These are phyloP conservation scores for Talaromyces nanjingensis DNA, from an alignment of 495 filamentous ascomycete genomes.

Conservation along the genomic window DNA sequence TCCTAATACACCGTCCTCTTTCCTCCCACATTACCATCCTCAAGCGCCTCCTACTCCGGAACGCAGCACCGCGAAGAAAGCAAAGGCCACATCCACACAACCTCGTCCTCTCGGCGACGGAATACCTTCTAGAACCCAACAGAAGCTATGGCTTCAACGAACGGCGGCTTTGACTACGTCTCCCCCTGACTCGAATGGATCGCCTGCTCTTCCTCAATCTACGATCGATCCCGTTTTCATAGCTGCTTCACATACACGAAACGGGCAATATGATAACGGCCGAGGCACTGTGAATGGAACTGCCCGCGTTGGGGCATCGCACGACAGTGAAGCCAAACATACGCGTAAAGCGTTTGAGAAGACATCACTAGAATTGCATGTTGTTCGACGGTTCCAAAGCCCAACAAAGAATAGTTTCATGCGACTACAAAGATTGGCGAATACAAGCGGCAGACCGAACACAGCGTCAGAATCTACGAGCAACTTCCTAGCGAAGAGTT, in stretches of 20 bases:
- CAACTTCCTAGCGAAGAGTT: slow-evolving; percentile 25
- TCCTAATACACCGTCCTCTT: slow-evolving; percentile 42
- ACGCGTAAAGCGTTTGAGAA: slow-evolving; percentile 41
- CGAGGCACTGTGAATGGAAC: slow-evolving; percentile 28
- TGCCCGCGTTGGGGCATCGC: slow-evolving; percentile 19
- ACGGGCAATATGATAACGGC: slow-evolving; percentile 26
- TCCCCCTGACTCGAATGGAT: slow-evolving; percentile 37
- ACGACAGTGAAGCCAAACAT: slow-evolving; percentile 35
- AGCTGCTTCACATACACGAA: slow-evolving; percentile 17
- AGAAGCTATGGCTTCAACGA: slow-evolving; percentile 44
- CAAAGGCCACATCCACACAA: slow-evolving; percentile 24
- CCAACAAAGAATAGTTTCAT: slow-evolving; percentile 37
- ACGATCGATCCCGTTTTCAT: slow-evolving; percentile 29
- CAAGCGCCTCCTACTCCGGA: slow-evolving; percentile 38
- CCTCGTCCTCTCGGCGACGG: slow-evolving; percentile 29
- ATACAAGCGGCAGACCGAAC: slow-evolving; percentile 16
- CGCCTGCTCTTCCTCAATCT: slow-evolving; percentile 23
- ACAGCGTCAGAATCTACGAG: slow-evolving; percentile 12
- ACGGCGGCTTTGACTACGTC: slow-evolving; percentile 41
- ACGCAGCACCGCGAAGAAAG: slow-evolving; percentile 14
- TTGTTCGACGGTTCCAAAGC: slow-evolving; percentile 38
- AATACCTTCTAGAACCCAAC: slow-evolving; percentile 37
- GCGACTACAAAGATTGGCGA: slow-evolving; percentile 25
- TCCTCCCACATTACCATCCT: slow-evolving; percentile 42
- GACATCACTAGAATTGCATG: slow-evolving; percentile 33